Base-by-base conservation (phyloP, 2,329 filamentous ascomycete genomes). In the Triangularia verruculosa region DNA sequence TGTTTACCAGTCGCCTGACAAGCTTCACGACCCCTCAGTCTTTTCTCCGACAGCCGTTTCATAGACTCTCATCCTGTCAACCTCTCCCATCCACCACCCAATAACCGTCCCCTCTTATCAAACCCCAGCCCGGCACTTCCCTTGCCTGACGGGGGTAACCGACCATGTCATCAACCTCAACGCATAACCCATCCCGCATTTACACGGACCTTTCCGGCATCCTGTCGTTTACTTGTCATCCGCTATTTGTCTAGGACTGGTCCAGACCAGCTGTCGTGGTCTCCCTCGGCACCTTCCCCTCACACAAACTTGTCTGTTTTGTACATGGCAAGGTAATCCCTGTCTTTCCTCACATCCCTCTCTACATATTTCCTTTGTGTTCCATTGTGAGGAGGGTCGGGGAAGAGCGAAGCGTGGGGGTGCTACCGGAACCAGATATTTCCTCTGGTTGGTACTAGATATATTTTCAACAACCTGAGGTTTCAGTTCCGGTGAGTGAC, bases 401-500 rank as follows among this genome's bases (percentile, higher is more conserved):
- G n/a, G 8, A 5, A 17, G 34, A 43, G 52, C 61, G 61, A 17
- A 43, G 8, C 34, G 34, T 43, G 34, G 34, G 34, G 34, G 17
- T 28, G 32, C 25, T 52, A 32, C 68, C 63, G 62, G 68, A 66
- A 68, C 68, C 69, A 69, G 24, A 64, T 55, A 24, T 51, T 53
- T 13, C 39, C 17, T 63, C 63, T 69, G 67, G 68, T 68, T 67
- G 32, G 67, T 69, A 67, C 65, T 59, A 43, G 34, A 43, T n/a
- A 43, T 8, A 17, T 43, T 43, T 43, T 43, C 15, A 43, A 17
- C n/a, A 17, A 43, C 5, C 15, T n/a, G 5, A 17, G 34, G 34
- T 43, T 43, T 43, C 34, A 43, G 34, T 43, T 43, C 30, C 5
- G n/a, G n/a, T n/a, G n/a, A n/a, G n/a, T 6, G 3, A 11, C 5